Percentiles rank a stretch among this genome's conserved stretches.
Conservation (phyloP, 2,329 filamentous ascomycete genomes). For the Curvularia eragrostidis region DNA sequence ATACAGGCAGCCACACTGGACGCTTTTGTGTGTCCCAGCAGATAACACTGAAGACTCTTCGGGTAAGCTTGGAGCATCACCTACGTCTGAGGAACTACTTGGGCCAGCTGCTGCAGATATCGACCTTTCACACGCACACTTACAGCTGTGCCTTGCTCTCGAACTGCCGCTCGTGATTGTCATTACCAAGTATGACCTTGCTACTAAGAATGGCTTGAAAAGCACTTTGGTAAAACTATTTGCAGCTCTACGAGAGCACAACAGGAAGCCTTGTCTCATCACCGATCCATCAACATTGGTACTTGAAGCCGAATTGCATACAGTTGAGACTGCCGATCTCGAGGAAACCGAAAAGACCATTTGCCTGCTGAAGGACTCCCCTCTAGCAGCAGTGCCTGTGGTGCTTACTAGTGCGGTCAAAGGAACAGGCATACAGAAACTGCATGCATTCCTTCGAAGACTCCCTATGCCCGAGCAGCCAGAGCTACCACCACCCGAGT, state of each 20-base stretch:
- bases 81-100: constrained; percentile 60
- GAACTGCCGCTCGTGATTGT: constrained; percentile 78
- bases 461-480: constrained; percentile 67
- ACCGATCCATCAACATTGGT: constrained; percentile 34
- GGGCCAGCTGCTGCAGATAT: constrained; percentile 63
- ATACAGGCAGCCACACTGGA: constrained; percentile 80
- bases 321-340: constrained; percentile 63
- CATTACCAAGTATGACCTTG: constrained; percentile 90
- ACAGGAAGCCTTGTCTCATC: constrained; percentile 76
- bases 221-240: constrained; percentile 76
- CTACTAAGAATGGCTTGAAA: constrained; percentile 73
- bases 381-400: constrained; percentile 72
- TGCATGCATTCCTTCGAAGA: constrained; percentile 80
- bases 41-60: constrained; percentile 67
- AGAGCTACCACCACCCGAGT: constrained; percentile 46
- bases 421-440: constrained; percentile 77
- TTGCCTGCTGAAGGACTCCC: constrained; percentile 57
- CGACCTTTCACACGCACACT: constrained; percentile 78
- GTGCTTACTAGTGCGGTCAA: constrained; percentile 86
- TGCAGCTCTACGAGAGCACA: constrained; percentile 76
- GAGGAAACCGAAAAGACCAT: constrained; percentile 65
- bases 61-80: constrained; percentile 54
- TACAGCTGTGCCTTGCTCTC: constrained; percentile 84
- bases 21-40: constrained; percentile 83
- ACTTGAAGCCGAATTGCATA: constrained; percentile 56